Conservation (phyloP, 2,329 filamentous ascomycete genomes). For the Sporothrix dimorphospora region DNA sequence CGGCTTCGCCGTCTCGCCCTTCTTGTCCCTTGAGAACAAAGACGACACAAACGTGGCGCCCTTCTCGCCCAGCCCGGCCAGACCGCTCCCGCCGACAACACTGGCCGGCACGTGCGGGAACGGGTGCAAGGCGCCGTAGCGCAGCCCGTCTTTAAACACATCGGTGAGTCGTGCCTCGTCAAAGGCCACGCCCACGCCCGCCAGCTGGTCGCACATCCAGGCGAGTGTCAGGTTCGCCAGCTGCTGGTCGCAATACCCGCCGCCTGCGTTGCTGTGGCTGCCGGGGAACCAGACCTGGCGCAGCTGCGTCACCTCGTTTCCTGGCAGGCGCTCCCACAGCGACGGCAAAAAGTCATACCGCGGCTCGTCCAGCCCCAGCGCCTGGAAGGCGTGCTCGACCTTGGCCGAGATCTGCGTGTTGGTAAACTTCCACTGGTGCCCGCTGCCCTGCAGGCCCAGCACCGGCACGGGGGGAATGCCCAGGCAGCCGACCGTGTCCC, state of each 20-base stretch:
- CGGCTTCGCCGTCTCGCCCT: neutral
- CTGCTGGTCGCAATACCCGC: slow-evolving; percentile 55
- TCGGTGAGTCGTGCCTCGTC: slow-evolving; percentile 35
- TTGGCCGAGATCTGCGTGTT: slow-evolving; percentile 48
- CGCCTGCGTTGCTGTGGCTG: slow-evolving; percentile 64
- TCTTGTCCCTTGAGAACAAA: neutral
- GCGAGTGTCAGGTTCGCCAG: slow-evolving; percentile 41
- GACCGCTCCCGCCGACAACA: neutral
- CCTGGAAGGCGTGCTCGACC: slow-evolving; percentile 55
- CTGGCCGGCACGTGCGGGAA: slow-evolving; percentile 38
- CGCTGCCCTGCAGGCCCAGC: slow-evolving; percentile 44
- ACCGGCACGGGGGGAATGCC: slow-evolving; percentile 49
- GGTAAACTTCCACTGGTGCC: slow-evolving; percentile 44
- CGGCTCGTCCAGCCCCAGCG: slow-evolving; percentile 54
- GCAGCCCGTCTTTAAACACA: slow-evolving; percentile 38
- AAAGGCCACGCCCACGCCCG: slow-evolving; percentile 42
- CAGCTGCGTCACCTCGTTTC: slow-evolving; percentile 38
- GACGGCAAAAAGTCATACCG: slow-evolving; percentile 48
- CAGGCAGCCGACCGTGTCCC: slow-evolving; percentile 54
- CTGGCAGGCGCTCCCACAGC: slow-evolving; percentile 45
- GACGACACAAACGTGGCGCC: neutral
- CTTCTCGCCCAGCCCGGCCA: neutral
- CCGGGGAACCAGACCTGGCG: slow-evolving; percentile 61
- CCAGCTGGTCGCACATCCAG: slow-evolving; percentile 45
- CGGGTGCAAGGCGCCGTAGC: slow-evolving; percentile 41